Percentiles rank a stretch among this genome's conserved stretches.
Conservation (phyloP, 2,329 filamentous ascomycete species). For the Pyrenochaeta sp. region DNA sequence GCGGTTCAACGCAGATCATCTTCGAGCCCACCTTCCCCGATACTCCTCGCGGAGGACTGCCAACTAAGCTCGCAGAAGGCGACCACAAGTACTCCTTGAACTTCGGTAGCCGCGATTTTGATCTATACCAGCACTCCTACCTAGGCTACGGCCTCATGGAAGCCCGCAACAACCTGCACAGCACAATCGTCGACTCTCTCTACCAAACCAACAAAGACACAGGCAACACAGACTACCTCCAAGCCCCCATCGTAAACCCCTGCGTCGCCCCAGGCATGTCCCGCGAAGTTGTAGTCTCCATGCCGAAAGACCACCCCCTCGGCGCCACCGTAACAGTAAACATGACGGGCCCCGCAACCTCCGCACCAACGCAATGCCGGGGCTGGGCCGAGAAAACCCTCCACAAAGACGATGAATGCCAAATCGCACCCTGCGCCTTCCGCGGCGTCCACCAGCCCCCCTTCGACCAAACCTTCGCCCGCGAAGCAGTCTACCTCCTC, state of each 20-base stretch:
- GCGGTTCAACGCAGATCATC: slow-evolving; percentile 97
- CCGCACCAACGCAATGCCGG: slow-evolving; percentile 86
- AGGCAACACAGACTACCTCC: slow-evolving; percentile 68
- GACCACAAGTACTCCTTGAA: slow-evolving; percentile 95
- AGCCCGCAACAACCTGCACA: slow-evolving; percentile 86
- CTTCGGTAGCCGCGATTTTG: slow-evolving; percentile 90
- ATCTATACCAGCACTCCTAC: slow-evolving; percentile 97
- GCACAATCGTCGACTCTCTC: slow-evolving; percentile 75
- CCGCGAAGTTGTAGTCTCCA: slow-evolving; percentile 75
- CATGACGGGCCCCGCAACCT: slow-evolving; percentile 83
- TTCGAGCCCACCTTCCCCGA: slow-evolving; percentile 94
- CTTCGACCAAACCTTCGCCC: slow-evolving; percentile 88
- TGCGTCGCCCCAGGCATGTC: slow-evolving; percentile 85
- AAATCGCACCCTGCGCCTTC: slow-evolving; percentile 93
- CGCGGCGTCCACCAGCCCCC: slow-evolving; percentile 95
- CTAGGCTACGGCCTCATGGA: slow-evolving; percentile 97
- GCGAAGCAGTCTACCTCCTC: slow-evolving; percentile 94
- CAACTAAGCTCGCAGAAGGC: slow-evolving; percentile 82
- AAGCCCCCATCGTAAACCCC: slow-evolving; percentile 78
- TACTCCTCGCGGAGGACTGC: slow-evolving; percentile 77
- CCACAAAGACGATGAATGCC: slow-evolving; percentile 83
- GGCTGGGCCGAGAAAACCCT: slow-evolving; percentile 89
- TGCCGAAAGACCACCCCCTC: slow-evolving; percentile 72
- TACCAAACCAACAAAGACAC: slow-evolving; percentile 65
- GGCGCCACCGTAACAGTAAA: slow-evolving; percentile 74